A percentile compares a stretch with the other conserved stretches of the same genome.
Evolutionary conservation across 202 grass and related monocot genomes (phyloP).

Genomic region (Hordeum pubiflorum): DNA sequence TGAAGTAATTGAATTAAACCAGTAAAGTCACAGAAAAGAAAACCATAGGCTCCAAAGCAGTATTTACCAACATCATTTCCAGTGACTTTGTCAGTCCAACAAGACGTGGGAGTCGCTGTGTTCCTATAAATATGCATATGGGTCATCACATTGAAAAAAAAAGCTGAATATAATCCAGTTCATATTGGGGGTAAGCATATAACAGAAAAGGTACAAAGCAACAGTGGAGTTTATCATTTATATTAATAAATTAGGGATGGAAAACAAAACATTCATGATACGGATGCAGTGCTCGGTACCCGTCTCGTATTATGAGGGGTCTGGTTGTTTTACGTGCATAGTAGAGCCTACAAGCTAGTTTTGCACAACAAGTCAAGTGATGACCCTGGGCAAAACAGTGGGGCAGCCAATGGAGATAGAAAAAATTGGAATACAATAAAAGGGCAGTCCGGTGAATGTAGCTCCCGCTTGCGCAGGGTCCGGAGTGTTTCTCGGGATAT

Average conservation of each 20-base stretch:
- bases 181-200: neutral
- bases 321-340: neutral
- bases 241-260: neutral
- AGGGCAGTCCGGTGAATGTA: no score
- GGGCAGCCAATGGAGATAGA: neutral
- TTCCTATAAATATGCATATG: conserved; percentile 50
- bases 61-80: conserved; percentile 86
- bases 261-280: neutral
- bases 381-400: neutral
- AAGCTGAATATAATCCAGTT: neutral
- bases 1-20: neutral
- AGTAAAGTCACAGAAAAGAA: neutral
- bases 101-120: conserved; percentile 84
- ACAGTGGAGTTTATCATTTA: neutral
- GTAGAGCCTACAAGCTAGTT: neutral
- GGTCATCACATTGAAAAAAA: neutral
- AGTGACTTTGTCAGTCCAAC: conserved; percentile 86
- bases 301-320: neutral
- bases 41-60: neutral
- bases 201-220: neutral
- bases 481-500: neutral
- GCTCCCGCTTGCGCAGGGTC: no score
- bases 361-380: neutral
- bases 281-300: neutral
- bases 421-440: neutral